These are phyloP conservation scores for Talaromyces thailandensis DNA, from an alignment of 495 filamentous ascomycete genomes.

Conservation along the genomic window DNA sequence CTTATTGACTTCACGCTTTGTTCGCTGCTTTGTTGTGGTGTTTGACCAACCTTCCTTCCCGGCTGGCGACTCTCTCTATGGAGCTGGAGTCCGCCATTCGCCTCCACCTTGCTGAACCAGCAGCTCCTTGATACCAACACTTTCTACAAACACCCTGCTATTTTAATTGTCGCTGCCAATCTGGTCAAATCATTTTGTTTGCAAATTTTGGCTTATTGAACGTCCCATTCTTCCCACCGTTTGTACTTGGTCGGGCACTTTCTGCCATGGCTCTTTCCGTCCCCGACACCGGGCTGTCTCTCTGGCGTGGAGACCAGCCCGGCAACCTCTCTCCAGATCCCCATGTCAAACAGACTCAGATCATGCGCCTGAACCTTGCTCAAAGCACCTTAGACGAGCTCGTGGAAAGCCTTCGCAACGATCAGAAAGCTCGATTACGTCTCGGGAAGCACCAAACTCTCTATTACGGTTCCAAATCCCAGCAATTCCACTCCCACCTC, in stretches of 20 bases:
- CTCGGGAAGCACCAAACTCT: constrained; percentile 40
- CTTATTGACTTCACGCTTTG: constrained; percentile 17
- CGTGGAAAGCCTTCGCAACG: constrained; percentile 54
- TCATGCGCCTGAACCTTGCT: constrained; percentile 57
- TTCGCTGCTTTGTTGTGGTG: constrained; percentile 14
- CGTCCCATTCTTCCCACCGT: constrained; percentile 2
- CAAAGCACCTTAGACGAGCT: constrained; percentile 62
- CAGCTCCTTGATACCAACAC: constrained; percentile 10
- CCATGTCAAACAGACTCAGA: constrained; percentile 32
- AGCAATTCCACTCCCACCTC: constrained; percentile 37
- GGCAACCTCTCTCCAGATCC: constrained; percentile 14
- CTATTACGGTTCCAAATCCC: constrained; percentile 43
- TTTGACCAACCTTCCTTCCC: constrained; percentile 6
- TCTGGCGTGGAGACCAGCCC: constrained; percentile 28
- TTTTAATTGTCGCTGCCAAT: not conserved
- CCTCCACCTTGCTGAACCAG: constrained; percentile 13
- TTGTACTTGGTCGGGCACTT: not conserved
- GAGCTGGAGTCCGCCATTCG: constrained; percentile 26
- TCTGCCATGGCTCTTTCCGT: constrained; percentile 35
- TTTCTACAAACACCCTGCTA: not conserved
- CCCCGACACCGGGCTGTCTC: constrained; percentile 40
- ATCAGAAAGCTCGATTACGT: constrained; percentile 45
- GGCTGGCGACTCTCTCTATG: constrained; percentile 29
- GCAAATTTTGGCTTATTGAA: not conserved
- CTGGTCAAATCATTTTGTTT: not conserved